Percentiles rank a stretch among this genome's conserved stretches.
Conservation (phyloP, 2,329 filamentous ascomycete genomes). For the Pseudocercospora eumusae region DNA sequence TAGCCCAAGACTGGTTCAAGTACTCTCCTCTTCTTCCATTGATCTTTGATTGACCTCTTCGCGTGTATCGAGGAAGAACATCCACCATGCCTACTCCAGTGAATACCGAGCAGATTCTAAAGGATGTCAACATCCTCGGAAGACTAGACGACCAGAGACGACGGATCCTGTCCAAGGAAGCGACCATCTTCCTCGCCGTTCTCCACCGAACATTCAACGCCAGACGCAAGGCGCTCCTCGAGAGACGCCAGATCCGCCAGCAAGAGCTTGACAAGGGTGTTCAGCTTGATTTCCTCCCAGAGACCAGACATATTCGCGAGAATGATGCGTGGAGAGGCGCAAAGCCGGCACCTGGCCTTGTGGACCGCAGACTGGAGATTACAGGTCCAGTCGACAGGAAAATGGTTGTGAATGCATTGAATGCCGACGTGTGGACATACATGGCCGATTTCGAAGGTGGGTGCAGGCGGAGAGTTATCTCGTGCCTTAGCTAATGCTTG, state of each 20-base stretch:
- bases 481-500: constrained; percentile 7
- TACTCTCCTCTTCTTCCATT: constrained; percentile 13
- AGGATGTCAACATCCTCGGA: constrained; percentile 85
- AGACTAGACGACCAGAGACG: constrained; percentile 73
- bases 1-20: constrained; percentile 12
- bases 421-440: constrained; percentile 95
- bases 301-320: constrained; percentile 94
- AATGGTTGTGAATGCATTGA: constrained; percentile 98
- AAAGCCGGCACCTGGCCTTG: constrained; percentile 83
- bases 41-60: background rate
- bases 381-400: constrained; percentile 96
- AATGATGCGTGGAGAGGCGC: constrained; percentile 93
- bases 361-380: constrained; percentile 94
- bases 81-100: constrained; percentile 32
- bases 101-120: constrained; percentile 68
- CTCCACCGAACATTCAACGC: constrained; percentile 93
- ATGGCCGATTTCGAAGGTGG: constrained; percentile 98
- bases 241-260: constrained; percentile 83
- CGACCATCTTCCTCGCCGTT: constrained; percentile 87
- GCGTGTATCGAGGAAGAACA: constrained; percentile 7
- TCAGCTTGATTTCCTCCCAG: constrained; percentile 89
- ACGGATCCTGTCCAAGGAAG: constrained; percentile 90
- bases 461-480: constrained; percentile 32
- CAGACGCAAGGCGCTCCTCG: constrained; percentile 83
- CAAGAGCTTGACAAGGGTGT: constrained; percentile 87